Evolutionary conservation across 768 basidiomycete species (phyloP), one percentile per base, ranked within the genome.

Genomic region (Porphyrellus cyaneotinctus): DNA sequence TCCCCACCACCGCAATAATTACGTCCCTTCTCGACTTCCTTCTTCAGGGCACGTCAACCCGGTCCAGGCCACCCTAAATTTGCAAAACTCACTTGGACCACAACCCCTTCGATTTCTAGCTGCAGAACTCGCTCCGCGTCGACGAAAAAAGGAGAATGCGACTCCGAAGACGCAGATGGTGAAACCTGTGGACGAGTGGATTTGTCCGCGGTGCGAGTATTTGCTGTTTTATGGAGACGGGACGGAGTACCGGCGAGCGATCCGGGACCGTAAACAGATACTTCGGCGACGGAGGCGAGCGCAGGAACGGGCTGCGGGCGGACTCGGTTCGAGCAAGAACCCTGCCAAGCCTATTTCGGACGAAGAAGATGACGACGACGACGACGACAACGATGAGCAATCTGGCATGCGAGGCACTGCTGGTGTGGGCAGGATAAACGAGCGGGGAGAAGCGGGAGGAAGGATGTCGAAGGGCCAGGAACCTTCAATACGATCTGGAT

Each of bases 181-280:
- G 22, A 78, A 82, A 53, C 82, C 84, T 9, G 77, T 71, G 31
- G 92, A 97, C 22, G 95, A 97, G 68, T 97, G 91, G 87, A 85
- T 97, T 53, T 98, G 95, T 67, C 81, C 88, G 56, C 89, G 88
- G 62, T 98, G 95, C 75, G 95, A 98, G 72, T 95, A 93, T 67
- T 78, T 84, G 52, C 65, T 98, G 51, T 95, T 95, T 69, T 98
- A 88, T 66, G 91, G 92, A n/a, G 86, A 87, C 46, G 88, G 88
- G 36, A 52, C 71, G 49, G 79, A 75, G 49, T 85, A 88, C 67
- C 75, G 80, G 57, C 74, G 78, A 41, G 86, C 84, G 38, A 73
- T 92, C 53, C 73, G 82, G 69, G 83, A 77, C 58, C 72, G 92
- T 55, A 91, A 90, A 74, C 87, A 85, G 77, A 85, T 94, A 43